Evolutionary conservation across 2,329 filamentous ascomycete species (phyloP).

Genomic region (Cladosporium oxysporum): DNA sequence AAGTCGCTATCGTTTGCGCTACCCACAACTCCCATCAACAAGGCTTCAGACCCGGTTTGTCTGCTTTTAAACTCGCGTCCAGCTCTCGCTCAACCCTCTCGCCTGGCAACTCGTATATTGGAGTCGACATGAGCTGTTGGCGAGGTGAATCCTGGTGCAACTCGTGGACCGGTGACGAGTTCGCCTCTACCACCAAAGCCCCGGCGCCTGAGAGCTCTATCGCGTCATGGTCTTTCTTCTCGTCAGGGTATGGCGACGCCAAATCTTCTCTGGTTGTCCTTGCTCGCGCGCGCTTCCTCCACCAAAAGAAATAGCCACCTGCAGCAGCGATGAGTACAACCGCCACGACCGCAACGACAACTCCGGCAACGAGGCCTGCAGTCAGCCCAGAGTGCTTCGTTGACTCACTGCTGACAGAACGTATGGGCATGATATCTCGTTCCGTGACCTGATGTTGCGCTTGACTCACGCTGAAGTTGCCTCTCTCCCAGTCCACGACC

Average conservation of each 20-base stretch:
- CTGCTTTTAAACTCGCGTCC: background rate
- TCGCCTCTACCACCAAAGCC: background rate
- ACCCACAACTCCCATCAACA: background rate
- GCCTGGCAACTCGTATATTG: constrained; percentile 12
- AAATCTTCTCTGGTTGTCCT: background rate
- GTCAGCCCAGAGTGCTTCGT: constrained; percentile 1
- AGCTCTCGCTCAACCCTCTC: constrained; percentile 5
- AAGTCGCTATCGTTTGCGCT: background rate
- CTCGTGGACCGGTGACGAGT: constrained; percentile 6
- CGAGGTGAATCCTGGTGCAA: constrained; percentile 8
- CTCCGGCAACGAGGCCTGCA: constrained; percentile 12
- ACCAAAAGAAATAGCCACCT: constrained; percentile 2
- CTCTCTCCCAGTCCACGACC: constrained; percentile 40
- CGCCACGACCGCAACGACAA: constrained; percentile 1
- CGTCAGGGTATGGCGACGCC: constrained; percentile 1
- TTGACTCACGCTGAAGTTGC: constrained; percentile 31
- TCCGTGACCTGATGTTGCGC: background rate
- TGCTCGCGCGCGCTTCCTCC: background rate
- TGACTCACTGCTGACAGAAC: background rate
- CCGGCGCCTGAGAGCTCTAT: background rate
- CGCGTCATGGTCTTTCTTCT: background rate
- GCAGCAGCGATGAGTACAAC: background rate
- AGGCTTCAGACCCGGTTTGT: background rate
- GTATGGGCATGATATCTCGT: constrained; percentile 6
- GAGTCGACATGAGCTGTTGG: constrained; percentile 18